phyloP scores from a whole-genome alignment of 805 yeast genomes.

The Ogataea dorogensis region DNA sequence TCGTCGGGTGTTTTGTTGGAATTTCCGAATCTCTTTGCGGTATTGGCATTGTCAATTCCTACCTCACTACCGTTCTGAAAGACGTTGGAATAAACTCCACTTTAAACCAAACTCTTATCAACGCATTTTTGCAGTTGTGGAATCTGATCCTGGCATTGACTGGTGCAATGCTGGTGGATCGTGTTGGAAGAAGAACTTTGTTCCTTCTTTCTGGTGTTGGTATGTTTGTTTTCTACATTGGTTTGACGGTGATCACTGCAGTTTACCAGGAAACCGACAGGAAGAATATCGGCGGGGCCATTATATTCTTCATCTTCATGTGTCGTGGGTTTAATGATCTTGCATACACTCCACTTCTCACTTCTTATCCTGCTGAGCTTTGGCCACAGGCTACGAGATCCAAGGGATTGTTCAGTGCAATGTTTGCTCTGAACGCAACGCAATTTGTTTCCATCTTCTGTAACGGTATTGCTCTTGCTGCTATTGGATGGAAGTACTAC shows the following conservation, averaged over 20 bases:
- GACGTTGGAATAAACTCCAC: slow-evolving; percentile 52
- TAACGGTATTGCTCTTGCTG: slow-evolving; percentile 38
- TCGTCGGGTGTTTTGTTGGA: slow-evolving; percentile 31
- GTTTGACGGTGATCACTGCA: slow-evolving; percentile 49
- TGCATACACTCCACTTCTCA: slow-evolving; percentile 46
- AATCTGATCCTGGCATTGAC: slow-evolving; percentile 37
- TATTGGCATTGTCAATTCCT: slow-evolving; percentile 46
- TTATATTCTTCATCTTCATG: slow-evolving; percentile 25
- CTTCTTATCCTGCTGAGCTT: slow-evolving; percentile 43
- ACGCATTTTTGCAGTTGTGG: slow-evolving; percentile 48
- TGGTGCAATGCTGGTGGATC: slow-evolving; percentile 31
- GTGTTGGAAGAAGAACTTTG: slow-evolving; percentile 37
- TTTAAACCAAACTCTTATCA: slow-evolving; percentile 45
- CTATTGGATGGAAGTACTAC: slow-evolving; percentile 38
- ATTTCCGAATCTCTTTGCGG: slow-evolving; percentile 41
- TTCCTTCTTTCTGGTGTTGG: slow-evolving; percentile 35
- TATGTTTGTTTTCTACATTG: slow-evolving; percentile 39
- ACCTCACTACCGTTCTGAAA: slow-evolving; percentile 43
- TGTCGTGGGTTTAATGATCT: slow-evolving; percentile 41
- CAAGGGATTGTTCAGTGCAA: slow-evolving; percentile 51
- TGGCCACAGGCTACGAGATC: slow-evolving; percentile 58
- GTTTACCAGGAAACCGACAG: slow-evolving; percentile 11
- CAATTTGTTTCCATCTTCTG: slow-evolving; percentile 24
- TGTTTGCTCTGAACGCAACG: slow-evolving; percentile 15
- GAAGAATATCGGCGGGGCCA: slow-evolving; percentile 18